Evolutionary conservation across 2,329 filamentous ascomycete species (phyloP), one percentile per base, ranked within the genome.

Genomic region (Verticillium longisporum): DNA sequence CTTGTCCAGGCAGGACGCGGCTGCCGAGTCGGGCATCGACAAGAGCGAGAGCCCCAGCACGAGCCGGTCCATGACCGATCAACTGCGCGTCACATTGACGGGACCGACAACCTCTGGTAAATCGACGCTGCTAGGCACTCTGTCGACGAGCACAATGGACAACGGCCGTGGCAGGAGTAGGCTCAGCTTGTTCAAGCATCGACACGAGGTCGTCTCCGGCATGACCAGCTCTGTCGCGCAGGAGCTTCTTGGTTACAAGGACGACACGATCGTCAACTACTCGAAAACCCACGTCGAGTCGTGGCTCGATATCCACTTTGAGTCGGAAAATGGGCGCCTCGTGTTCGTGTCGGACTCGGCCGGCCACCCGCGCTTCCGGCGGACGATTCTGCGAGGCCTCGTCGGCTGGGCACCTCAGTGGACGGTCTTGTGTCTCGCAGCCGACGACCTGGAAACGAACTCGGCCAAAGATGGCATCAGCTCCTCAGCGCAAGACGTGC

Each of bases 391-490:
- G 59, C 86, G 94, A 62, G 92, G 93, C 0, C 80, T 99, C n/a
- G 83, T 99, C 65, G 95, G 93, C 55, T 98, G 95, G 93, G 90
- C 91, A 41, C 95, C 95, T 9, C 92, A 98, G 71, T 99, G 95
- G 88, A 92, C 91, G 1, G 74, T 97, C 26, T 81, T 98, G 2
- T 97, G 96, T 67, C 86, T 98, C 63, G 87, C 92, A 56, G 92
- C 91, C 38, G 90, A 95, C 69, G 89, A 89, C 65, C 80, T 82
- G 11, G 85, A 88, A 13, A 68, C 72, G 55, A 67, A 60, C 59
- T 59, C 61, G 55, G 59, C 37, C 58, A 63, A 55, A 54, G 68
- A 72, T 33, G 77, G 77, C 6, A 77, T 78, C 61, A 82, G 80
- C 0, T 75, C 81, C 18, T 77, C 79, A 1, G 74, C 80, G 10